These are phyloP conservation scores for Hypoxylon sp. DNA, from an alignment of 2,329 filamentous ascomycete genomes.

Conservation along the genomic window DNA sequence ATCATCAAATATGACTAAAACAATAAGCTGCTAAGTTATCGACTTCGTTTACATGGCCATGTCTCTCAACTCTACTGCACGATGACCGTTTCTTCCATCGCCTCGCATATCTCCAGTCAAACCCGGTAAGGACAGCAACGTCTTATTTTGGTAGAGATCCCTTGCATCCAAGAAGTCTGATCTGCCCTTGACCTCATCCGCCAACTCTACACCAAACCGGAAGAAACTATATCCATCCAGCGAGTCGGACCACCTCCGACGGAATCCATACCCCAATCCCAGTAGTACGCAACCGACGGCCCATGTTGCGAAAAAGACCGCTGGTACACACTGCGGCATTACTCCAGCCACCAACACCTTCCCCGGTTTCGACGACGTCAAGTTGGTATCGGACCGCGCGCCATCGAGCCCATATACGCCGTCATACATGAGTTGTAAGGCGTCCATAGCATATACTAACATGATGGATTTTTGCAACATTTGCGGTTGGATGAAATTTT, in stretches of 20 bases:
- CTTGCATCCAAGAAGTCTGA: background rate
- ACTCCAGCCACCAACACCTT: slow-evolving; percentile 7
- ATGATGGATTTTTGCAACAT: slow-evolving; percentile 7
- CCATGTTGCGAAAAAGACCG: background rate
- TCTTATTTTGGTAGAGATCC: background rate
- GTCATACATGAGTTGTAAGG: slow-evolving; percentile 12
- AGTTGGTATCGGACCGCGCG: background rate
- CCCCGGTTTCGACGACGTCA: slow-evolving; percentile 1
- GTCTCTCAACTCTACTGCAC: background rate
- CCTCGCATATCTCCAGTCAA: background rate
- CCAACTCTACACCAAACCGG: slow-evolving; percentile 8
- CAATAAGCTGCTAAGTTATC: background rate
- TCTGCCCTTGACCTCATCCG: background rate
- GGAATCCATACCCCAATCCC: slow-evolving; percentile 2
- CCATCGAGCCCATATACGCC: slow-evolving; percentile 2
- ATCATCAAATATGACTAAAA: background rate
- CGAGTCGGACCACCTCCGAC: slow-evolving; percentile 10
- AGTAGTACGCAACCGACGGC: background rate
- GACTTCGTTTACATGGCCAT: background rate
- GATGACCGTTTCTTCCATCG: background rate
- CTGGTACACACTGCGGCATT: background rate
- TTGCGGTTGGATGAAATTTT: background rate
- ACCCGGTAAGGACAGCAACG: background rate
- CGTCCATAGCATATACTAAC: slow-evolving; percentile 5
- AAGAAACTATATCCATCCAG: slow-evolving; percentile 14